These are phyloP conservation scores for Paramecium sexaurelia DNA, from an alignment of 73 alveolate species.

Conservation along the genomic window DNA sequence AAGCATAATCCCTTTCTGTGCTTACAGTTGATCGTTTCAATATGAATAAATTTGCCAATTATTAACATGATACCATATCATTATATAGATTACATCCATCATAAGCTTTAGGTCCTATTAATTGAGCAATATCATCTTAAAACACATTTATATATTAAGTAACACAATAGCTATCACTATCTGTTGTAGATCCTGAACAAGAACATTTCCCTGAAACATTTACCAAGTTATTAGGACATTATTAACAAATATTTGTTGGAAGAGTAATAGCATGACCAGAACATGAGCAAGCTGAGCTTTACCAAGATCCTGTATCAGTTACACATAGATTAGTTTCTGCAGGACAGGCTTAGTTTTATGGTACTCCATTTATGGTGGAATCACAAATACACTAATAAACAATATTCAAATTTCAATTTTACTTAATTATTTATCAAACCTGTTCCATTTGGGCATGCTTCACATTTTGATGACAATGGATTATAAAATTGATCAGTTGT, in stretches of 20 bases:
- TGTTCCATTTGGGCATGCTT: not conserved
- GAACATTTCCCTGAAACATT: not conserved
- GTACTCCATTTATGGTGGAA: constrained; percentile 2
- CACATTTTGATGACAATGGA: not conserved
- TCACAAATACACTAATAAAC: not conserved
- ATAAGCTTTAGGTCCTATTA: constrained; percentile 65
- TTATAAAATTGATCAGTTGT: not conserved
- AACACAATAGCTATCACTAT: constrained; percentile 37
- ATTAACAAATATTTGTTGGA: not conserved
- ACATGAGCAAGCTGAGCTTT: not conserved
- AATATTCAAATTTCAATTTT: not conserved
- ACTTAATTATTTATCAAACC: not conserved
- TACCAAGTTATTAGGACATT: constrained; percentile 15
- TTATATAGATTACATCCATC: constrained; percentile 73
- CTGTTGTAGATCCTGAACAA: not conserved
- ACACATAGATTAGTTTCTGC: constrained; percentile 1
- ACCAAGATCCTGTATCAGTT: constrained; percentile 1
- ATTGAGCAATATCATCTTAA: not conserved
- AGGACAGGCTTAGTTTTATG: not conserved
- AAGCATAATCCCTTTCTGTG: constrained; percentile 64
- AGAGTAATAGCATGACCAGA: constrained; percentile 25
- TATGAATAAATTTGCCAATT: constrained; percentile 77
- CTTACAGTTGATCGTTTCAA: not conserved
- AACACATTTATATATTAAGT: not conserved
- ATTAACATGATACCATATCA: constrained; percentile 73